phyloP scores from a whole-genome alignment of 768 basidiomycete genomes.

The Fibroporia radiculosa region DNA sequence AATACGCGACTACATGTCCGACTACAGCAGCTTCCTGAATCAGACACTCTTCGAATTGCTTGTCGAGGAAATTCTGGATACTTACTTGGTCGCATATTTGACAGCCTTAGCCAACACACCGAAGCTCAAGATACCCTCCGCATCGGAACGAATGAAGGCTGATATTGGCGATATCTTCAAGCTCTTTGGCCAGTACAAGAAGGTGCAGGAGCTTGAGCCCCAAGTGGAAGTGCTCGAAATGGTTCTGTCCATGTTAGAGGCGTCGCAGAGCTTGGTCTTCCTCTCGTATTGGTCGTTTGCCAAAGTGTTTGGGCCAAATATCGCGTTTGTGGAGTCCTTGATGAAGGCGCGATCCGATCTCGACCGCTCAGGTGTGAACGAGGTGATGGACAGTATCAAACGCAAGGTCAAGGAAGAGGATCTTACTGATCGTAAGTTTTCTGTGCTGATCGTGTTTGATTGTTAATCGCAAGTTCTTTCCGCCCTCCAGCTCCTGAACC shows the following conservation, averaged over 20 bases:
- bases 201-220: conserved; percentile 68
- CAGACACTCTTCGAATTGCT: conserved; percentile 85
- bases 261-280: conserved; percentile 84
- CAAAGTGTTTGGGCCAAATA: conserved; percentile 86
- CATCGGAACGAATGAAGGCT: conserved; percentile 73
- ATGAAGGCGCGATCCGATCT: conserved; percentile 88
- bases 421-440: conserved; percentile 66
- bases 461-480: conserved; percentile 5
- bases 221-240: conserved; percentile 84
- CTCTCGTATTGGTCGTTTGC: conserved; percentile 93
- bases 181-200: conserved; percentile 77
- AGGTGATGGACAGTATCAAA: conserved; percentile 91
- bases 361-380: conserved; percentile 78
- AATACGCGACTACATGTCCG: conserved; percentile 93
- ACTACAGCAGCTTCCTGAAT: conserved; percentile 89
- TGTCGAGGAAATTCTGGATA: conserved; percentile 86
- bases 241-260: conserved; percentile 73
- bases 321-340: conserved; percentile 83
- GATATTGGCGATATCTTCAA: conserved; percentile 73
- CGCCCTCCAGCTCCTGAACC: conserved; percentile 57
- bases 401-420: conserved; percentile 90
- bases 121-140: conserved; percentile 82
- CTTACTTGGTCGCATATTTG: conserved; percentile 86
- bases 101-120: conserved; percentile 76
- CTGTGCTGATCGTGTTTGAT: not conserved